Conservation (phyloP, 1,139 yeast species). For the Candida gigantensis region DNA sequence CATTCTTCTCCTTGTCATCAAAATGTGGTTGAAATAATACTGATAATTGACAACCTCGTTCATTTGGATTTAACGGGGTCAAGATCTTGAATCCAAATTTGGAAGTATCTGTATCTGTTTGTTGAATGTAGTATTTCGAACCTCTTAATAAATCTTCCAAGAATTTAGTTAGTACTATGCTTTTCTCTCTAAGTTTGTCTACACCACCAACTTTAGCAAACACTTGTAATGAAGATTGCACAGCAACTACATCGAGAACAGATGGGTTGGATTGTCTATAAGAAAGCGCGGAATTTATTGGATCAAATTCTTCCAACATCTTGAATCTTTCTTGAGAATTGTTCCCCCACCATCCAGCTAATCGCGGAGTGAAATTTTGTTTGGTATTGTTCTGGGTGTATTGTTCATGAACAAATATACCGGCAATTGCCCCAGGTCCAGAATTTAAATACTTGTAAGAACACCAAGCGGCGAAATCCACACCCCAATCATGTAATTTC, state of each 20-base stretch:
- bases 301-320: slow-evolving; percentile 79
- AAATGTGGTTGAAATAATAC: slow-evolving; percentile 59
- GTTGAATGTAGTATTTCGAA: slow-evolving; percentile 45
- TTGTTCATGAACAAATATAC: slow-evolving; percentile 68
- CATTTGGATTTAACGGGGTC: slow-evolving; percentile 60
- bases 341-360: slow-evolving; percentile 99
- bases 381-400: slow-evolving; percentile 38
- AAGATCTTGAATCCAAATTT: slow-evolving; percentile 62
- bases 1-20: slow-evolving; percentile 34
- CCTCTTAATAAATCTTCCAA: slow-evolving; percentile 48
- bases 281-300: slow-evolving; percentile 80
- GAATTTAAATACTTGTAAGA: slow-evolving; percentile 87
- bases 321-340: slow-evolving; percentile 66
- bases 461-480: slow-evolving; percentile 95
- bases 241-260: slow-evolving; percentile 76
- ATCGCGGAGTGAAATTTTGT: slow-evolving; percentile 54
- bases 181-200: slow-evolving; percentile 52
- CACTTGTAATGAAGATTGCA: slow-evolving; percentile 65
- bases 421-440: slow-evolving; percentile 93
- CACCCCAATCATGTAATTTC: slow-evolving; percentile 79
- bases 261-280: slow-evolving; percentile 93
- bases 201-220: slow-evolving; percentile 69
- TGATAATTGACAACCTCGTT: slow-evolving; percentile 84
- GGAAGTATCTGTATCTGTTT: slow-evolving; percentile 19
- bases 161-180: slow-evolving; percentile 58